Base-by-base conservation (phyloP, 2,329 filamentous ascomycete genomes). In the Didymella arachidicola region DNA sequence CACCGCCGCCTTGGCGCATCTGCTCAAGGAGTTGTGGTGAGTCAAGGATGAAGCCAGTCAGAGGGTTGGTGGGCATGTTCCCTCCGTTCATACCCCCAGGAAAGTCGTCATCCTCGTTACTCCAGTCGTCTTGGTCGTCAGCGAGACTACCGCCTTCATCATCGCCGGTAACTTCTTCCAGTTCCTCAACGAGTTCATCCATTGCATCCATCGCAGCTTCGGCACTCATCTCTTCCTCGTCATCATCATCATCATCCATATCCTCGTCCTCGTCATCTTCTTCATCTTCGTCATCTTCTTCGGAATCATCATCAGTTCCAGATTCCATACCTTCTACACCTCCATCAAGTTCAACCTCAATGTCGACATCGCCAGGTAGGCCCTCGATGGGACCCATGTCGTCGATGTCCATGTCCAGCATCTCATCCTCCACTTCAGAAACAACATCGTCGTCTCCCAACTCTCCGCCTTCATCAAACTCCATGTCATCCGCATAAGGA, bases 401-500 rank as follows among this genome's bases (percentile, higher is more conserved):
- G 61, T 88, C 88, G 50, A 93, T 84, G 27, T 91, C 91, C 92
- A 62, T 90, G 84, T 60, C 96, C 92, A 71, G 96, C 71, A 91
- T 84, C 25, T 92, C 92, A 30, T 93, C 93, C 65, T 94, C 87
- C 39, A 96, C 93, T 64, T 97, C 94, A 70, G 93, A 97, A 57
- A 97, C 88, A 56, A 94, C 90, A 58, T 91, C 91, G 70, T 74
- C 72, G 22, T 74, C 72, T 0, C 88, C 91, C 70, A 91, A 84
- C 25, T 92, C 92, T 19, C 38, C 58, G 22, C 55, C 68, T 38
- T 93, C 93, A 63, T 94, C 91, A 69, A 96, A 97, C 53, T 96
- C 92, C 87, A 97, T 95, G 65, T 96, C 94, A 36, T 97, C 87
- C 22, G 84, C 92, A 67, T 92, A 94, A 59, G 93, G 92, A 60